A percentile compares a stretch with the other conserved stretches of the same genome.
Evolutionary conservation across 192 early-diverging fungal genomes (phyloP).

Genomic region (Backusella psychrophila): DNA sequence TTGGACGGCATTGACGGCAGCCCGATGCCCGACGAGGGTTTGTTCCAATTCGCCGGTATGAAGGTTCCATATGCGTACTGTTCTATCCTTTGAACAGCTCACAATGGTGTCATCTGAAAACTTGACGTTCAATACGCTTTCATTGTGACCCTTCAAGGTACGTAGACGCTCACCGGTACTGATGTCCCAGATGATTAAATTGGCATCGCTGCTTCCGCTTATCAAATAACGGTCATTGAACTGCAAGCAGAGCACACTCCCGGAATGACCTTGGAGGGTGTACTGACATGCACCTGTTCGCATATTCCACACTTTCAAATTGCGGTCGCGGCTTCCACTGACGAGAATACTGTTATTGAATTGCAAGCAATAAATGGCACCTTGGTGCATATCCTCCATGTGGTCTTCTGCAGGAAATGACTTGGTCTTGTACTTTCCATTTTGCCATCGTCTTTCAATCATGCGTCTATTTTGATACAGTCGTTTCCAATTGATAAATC

Average conservation of each 20-base stretch:
- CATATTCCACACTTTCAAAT: constrained; percentile 79
- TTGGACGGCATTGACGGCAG: constrained; percentile 84
- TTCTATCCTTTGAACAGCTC: constrained; percentile 82
- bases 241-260: constrained; percentile 88
- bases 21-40: constrained; percentile 63
- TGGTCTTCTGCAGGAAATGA: constrained; percentile 48
- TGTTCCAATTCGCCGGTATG: constrained; percentile 51
- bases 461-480: constrained; percentile 64
- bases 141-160: constrained; percentile 52
- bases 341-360: constrained; percentile 68
- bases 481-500: constrained; percentile 70
- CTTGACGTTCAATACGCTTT: constrained; percentile 74
- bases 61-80: constrained; percentile 81
- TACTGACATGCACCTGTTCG: constrained; percentile 48
- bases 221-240: constrained; percentile 66
- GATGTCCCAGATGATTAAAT: constrained; percentile 76
- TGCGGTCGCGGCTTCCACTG: constrained; percentile 68
- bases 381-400: constrained; percentile 62
- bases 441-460: constrained; percentile 76
- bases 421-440: constrained; percentile 56
- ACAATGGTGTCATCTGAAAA: constrained; percentile 79
- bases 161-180: constrained; percentile 48
- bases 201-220: constrained; percentile 70
- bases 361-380: constrained; percentile 86
- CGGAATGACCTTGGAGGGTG: constrained; percentile 72